Evolutionary conservation across 179 eudicot genomes (phyloP).

Genomic region (Amaranthus tricolor): DNA sequence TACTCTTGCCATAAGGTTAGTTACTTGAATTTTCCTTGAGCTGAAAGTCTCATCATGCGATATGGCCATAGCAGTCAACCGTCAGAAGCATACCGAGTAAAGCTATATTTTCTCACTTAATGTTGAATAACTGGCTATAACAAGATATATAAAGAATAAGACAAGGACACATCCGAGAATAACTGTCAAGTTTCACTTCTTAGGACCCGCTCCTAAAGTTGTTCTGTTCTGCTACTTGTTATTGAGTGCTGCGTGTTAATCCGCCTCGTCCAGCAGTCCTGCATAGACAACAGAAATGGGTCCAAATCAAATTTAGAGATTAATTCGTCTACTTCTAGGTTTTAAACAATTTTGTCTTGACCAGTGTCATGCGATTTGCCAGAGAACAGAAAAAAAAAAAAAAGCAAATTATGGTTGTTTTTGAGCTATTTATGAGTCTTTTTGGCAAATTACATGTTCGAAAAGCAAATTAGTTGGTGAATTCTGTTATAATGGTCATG

Average conservation of each 20-base stretch:
- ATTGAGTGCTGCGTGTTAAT: slow-evolving; percentile 77
- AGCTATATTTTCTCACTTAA: slow-evolving; percentile 26
- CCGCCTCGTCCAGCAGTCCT: slow-evolving; percentile 69
- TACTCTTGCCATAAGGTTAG: slow-evolving; percentile 33
- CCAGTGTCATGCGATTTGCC: too few species aligned
- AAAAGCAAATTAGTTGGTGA: background rate
- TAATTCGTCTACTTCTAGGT: too few species aligned
- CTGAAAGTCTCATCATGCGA: slow-evolving; percentile 20
- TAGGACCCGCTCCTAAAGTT: slow-evolving; percentile 25
- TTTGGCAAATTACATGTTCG: too few species aligned
- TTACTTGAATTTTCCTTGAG: slow-evolving; percentile 21
- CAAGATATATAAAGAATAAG: slow-evolving; percentile 31
- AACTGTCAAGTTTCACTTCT: slow-evolving; percentile 33
- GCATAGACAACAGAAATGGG: slow-evolving; percentile 28
- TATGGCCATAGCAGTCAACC: slow-evolving; percentile 19
- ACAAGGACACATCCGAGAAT: slow-evolving; percentile 18
- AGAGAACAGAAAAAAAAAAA: too few species aligned
- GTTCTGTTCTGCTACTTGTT: slow-evolving; percentile 29
- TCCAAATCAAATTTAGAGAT: background rate
- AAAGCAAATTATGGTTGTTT: too few species aligned
- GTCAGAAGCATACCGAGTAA: slow-evolving; percentile 35
- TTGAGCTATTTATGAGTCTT: too few species aligned
- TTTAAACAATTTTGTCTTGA: too few species aligned
- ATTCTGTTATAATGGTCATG: background rate
- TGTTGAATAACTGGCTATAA: slow-evolving; percentile 34